Percentiles rank a stretch among this genome's conserved stretches.
These are phyloP conservation scores for Parachaetomium inaequale DNA, from an alignment of 495 filamentous ascomycete species.

Conservation along the genomic window DNA sequence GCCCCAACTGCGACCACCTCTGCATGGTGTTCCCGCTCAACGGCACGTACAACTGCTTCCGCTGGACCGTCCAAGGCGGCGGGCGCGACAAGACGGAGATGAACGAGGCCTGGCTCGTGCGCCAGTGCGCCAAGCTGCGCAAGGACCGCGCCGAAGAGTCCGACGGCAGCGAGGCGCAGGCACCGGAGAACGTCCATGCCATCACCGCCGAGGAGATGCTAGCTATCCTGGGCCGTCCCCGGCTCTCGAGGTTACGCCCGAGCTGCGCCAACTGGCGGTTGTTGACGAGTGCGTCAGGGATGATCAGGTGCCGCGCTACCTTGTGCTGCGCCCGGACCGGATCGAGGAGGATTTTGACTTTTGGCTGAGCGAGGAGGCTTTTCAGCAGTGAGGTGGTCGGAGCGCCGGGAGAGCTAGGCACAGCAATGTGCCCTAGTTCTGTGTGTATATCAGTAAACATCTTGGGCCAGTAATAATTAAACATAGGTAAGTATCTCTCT, in stretches of 20 bases:
- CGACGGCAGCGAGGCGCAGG: no score
- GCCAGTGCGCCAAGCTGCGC: background rate
- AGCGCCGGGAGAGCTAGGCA: no score
- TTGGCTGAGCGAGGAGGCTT: no score
- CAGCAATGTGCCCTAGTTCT: no score
- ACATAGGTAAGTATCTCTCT: no score
- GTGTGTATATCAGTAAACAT: no score
- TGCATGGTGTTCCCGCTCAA: background rate
- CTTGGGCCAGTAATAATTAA: no score
- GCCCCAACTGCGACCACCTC: background rate
- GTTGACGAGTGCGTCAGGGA: background rate
- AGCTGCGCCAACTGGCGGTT: background rate
- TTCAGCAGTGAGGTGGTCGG: no score
- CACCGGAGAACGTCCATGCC: background rate
- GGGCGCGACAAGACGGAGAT: background rate
- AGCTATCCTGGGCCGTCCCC: background rate
- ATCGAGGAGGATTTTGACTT: no score
- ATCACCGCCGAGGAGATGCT: constrained; percentile 11
- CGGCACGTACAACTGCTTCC: background rate
- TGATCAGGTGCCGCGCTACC: background rate
- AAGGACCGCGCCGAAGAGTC: no score
- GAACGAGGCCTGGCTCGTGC: background rate
- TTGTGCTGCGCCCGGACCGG: constrained; percentile 1
- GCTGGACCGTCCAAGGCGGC: background rate
- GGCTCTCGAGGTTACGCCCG: background rate